phyloP scores from a whole-genome alignment of 257 asterid species.

The Nyctanthes arbortristis region DNA sequence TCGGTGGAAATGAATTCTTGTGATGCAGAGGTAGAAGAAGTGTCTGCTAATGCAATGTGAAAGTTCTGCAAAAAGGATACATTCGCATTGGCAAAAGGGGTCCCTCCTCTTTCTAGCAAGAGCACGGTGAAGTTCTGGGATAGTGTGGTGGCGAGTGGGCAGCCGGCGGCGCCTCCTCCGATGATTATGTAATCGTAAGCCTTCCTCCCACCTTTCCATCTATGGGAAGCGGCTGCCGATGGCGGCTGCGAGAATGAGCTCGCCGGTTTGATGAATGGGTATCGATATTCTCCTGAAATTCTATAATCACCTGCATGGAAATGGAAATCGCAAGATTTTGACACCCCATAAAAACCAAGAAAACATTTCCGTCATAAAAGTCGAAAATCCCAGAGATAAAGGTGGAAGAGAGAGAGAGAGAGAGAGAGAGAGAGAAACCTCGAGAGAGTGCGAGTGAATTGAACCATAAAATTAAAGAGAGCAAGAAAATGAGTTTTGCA shows the following conservation, averaged over 20 bases:
- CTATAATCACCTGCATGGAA: constrained; percentile 7
- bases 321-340: neutral
- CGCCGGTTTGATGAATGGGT: constrained; percentile 44
- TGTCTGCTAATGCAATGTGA: constrained; percentile 77
- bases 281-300: constrained; percentile 27
- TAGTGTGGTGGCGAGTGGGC: constrained; percentile 88
- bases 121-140: constrained; percentile 72
- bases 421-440: constrained; percentile 37
- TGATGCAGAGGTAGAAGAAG: constrained; percentile 77
- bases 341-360: no score
- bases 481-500: constrained; percentile 31
- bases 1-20: constrained; percentile 89
- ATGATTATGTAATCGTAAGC: constrained; percentile 74
- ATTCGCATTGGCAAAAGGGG: constrained; percentile 75
- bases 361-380: neutral
- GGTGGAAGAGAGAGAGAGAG: neutral
- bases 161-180: constrained; percentile 98
- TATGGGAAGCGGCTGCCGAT: constrained; percentile 10
- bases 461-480: constrained; percentile 49
- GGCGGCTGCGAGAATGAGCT: constrained; percentile 34
- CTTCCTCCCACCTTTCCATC: neutral
- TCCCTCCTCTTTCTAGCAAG: constrained; percentile 88
- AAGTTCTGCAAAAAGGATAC: constrained; percentile 86
- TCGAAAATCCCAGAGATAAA: neutral
- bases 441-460: constrained; percentile 48